Conservation (phyloP, 106 monocot species). For the Apostasia shenzhenica region DNA sequence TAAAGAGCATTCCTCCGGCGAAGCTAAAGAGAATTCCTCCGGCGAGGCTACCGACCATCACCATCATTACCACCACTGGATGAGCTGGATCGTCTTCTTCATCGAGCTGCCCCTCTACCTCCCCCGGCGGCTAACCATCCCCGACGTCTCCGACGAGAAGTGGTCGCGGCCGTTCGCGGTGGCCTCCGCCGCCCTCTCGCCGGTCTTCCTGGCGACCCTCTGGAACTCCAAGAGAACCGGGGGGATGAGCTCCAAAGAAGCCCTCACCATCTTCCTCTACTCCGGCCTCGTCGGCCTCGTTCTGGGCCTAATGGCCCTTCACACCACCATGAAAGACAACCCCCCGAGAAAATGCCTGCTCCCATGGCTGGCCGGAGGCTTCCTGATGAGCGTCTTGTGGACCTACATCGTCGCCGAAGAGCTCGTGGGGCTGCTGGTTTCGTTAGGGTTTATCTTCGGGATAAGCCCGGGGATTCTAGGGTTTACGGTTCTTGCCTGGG, state of each 20-base stretch:
- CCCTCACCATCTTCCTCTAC: conserved; percentile 7
- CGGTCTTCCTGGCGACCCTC: conserved; percentile 26
- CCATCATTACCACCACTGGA: not conserved
- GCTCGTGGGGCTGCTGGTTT: conserved; percentile 35
- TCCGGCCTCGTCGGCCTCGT: conserved; percentile 16
- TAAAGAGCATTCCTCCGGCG: not conserved
- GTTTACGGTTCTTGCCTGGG: conserved; percentile 55
- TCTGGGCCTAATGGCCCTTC: conserved; percentile 17
- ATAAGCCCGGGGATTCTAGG: conserved; percentile 46
- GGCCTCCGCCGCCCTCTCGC: conserved; percentile 23
- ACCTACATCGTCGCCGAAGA: conserved; percentile 43
- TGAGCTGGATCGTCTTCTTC: conserved; percentile 10
- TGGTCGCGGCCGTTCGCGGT: conserved; percentile 30
- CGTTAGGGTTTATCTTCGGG: conserved; percentile 29
- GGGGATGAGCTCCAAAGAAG: conserved; percentile 7
- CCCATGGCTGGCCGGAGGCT: conserved; percentile 46
- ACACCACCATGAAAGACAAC: conserved; percentile 10
- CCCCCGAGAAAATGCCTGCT: conserved; percentile 28
- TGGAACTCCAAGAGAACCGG: conserved; percentile 25
- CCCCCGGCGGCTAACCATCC: conserved; percentile 46
- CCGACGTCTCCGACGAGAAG: conserved; percentile 24
- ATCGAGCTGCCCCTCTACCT: conserved; percentile 32
- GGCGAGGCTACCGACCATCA: not conserved
- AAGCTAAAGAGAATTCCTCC: not conserved
- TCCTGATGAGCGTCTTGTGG: conserved; percentile 64